These are phyloP conservation scores for Vanrija sp. DNA, from an alignment of 1,284 basidiomycete species.

Conservation along the genomic window DNA sequence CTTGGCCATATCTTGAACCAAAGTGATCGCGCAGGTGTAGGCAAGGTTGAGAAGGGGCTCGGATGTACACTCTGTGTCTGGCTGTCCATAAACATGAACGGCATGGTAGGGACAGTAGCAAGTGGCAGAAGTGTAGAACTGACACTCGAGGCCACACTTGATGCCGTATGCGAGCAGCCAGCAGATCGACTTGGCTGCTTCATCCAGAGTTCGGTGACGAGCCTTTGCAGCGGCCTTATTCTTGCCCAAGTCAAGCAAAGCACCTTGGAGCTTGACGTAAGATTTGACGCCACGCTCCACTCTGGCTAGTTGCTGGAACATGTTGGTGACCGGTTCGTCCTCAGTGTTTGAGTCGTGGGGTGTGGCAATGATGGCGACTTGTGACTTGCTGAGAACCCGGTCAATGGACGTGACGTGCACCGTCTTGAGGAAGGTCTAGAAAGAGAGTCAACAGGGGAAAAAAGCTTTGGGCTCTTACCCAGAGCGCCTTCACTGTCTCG, in stretches of 20 bases:
- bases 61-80: background rate
- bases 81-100: background rate
- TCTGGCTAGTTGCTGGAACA: background rate
- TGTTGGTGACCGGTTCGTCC: background rate
- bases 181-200: background rate
- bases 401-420: background rate
- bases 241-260: background rate
- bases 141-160: background rate
- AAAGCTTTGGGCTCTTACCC: background rate
- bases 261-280: too few relatives aligned
- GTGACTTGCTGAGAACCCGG: background rate
- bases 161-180: background rate
- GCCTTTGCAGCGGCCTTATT: background rate
- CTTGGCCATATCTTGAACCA: background rate
- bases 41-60: background rate
- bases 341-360: background rate
- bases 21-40: background rate
- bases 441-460: too few relatives aligned
- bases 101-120: constrained; percentile 1
- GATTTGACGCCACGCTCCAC: background rate
- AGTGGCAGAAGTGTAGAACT: background rate
- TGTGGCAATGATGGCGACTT: background rate
- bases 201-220: background rate
- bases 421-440: background rate
- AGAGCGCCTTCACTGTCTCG: background rate